Evolutionary conservation across 2,329 filamentous ascomycete genomes (phyloP), one percentile per base, ranked within the genome.

Genomic region (Apiospora marii): DNA sequence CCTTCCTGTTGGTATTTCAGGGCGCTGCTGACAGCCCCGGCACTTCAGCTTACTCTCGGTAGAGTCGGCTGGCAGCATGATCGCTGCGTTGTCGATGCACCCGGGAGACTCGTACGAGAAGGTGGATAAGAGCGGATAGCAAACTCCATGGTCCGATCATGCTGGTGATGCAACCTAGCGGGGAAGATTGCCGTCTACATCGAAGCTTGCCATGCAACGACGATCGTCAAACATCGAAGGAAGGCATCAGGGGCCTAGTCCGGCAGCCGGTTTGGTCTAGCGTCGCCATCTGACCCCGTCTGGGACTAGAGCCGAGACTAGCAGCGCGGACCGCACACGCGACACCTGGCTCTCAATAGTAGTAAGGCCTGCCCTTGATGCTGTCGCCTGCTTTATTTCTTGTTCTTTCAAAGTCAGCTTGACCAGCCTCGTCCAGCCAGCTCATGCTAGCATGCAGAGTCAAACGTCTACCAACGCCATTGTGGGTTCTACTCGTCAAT

Each of bases 171-270:
- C 24, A 30, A 53, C 49, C 49, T 53, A 53, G 49, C 24, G 24
- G 49, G 49, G 49, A 53, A 16, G 49, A 16, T 30, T 53, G 49
- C 49, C 24, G 49, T 53, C 13, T 14, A 30, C 14, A 53, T 27
- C 49, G 24, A 30, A 30, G 49, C 49, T 53, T 30, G 49, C 24
- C 49, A 53, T 53, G 49, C 24, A 27, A 53, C 4, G 49, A 27
- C 49, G 49, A 53, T 53, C 49, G 49, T 53, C 49, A 53, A 53
- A 53, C 49, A 53, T 53, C 49, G 24, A 53, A 53, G 49, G 49
- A 53, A 53, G 49, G 49, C 49, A 53, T 27, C 27, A 53, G n/a
- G n/a, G 49, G n/a, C n/a, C 49, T 53, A 53, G 49, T 5, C 49
- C 49, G 49, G 49, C 49, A 53, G 49, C 49, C 49, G 49, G 49